Evolutionary conservation across 2,329 filamentous ascomycete species (phyloP), one percentile per base, ranked within the genome.

Genomic region (Diaporthe vexans): DNA sequence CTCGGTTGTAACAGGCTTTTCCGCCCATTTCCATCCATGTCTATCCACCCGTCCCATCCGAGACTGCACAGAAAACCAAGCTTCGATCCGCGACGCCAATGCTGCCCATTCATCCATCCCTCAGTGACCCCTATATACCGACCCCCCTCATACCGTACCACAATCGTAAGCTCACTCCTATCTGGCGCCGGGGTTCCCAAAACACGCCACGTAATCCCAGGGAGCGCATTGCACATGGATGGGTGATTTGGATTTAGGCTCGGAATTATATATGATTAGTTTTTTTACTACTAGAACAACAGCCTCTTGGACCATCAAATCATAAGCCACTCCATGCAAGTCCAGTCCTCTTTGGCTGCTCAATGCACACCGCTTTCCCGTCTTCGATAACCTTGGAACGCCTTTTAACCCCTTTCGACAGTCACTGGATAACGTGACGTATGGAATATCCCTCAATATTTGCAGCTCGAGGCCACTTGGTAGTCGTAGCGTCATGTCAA

Each of bases 121-220:
- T 24, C 46, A 17, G 3, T 35, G 15, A 0, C n/a, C 33, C 48
- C 63, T 8, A 26, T 40, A 40, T 4, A 21, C 40, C 33, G 4
- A 54, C 63, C n/a, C 46, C 63, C 61, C 26, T n/a, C 48, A n/a
- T 10, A 40, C 48, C n/a, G 13, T 4, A 68, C 29, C 48, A 29
- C 15, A 26, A 52, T 7, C 29, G 15, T 46, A 21, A 15, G 13
- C 46, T 52, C 46, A 21, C 48, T 29, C 48, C 46, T 68, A 26
- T 54, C 63, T 68, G 48, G 63, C 33, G 63, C 48, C 33, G n/a
- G 63, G 48, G 29, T 17, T 13, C 43, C 70, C 57, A 63, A 63
- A 72, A 35, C 70, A 63, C 58, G 70, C 70, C 70, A 56, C 70
- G 70, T 72, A 72, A 63, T 63, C 70, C 57, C 57, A 72, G 59